Evolutionary conservation across 441 rosid genomes (phyloP).

Genomic region (Pelargonium myrrhifolium): DNA sequence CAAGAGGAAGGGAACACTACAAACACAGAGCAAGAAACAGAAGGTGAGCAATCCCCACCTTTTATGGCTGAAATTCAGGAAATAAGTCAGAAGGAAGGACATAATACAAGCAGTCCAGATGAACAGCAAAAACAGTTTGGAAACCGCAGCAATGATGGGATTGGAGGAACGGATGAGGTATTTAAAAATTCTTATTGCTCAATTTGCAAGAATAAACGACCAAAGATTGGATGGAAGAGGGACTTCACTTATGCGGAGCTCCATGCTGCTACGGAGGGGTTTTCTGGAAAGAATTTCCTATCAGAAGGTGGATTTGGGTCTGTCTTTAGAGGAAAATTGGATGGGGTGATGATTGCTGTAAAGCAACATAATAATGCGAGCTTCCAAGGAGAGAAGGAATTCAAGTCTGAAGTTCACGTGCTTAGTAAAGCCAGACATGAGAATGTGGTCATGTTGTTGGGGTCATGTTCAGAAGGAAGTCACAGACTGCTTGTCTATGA

Average conservation of each 20-base stretch:
- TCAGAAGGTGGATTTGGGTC: slow-evolving; percentile 54
- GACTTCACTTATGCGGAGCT: slow-evolving; percentile 44
- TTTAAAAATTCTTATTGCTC: slow-evolving; percentile 26
- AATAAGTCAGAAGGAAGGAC: slow-evolving; percentile 10
- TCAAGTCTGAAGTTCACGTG: slow-evolving; percentile 21
- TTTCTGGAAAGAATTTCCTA: slow-evolving; percentile 31
- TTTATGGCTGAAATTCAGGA: too few relatives aligned
- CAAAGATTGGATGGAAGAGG: slow-evolving; percentile 22
- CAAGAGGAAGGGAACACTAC: slow-evolving; percentile 24
- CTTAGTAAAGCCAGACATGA: slow-evolving; percentile 30
- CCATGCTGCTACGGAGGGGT: slow-evolving; percentile 46
- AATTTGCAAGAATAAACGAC: slow-evolving; percentile 31
- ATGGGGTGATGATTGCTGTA: slow-evolving; percentile 24
- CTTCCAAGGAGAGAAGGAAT: slow-evolving; percentile 19
- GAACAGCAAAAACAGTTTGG: slow-evolving; percentile 18
- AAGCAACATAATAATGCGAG: slow-evolving; percentile 24
- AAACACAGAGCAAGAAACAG: slow-evolving; percentile 24
- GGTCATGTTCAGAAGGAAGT: slow-evolving; percentile 34
- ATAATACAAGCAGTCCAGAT: slow-evolving; percentile 18
- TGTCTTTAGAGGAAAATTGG: slow-evolving; percentile 35
- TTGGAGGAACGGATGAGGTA: slow-evolving; percentile 20
- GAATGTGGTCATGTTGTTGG: slow-evolving; percentile 33
- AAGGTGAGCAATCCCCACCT: slow-evolving; percentile 22
- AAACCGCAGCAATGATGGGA: slow-evolving; percentile 20
- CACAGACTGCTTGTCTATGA: slow-evolving; percentile 37